These are phyloP conservation scores for Paraphaeosphaeria minitans DNA, from an alignment of 2,329 filamentous ascomycete genomes.

Conservation along the genomic window DNA sequence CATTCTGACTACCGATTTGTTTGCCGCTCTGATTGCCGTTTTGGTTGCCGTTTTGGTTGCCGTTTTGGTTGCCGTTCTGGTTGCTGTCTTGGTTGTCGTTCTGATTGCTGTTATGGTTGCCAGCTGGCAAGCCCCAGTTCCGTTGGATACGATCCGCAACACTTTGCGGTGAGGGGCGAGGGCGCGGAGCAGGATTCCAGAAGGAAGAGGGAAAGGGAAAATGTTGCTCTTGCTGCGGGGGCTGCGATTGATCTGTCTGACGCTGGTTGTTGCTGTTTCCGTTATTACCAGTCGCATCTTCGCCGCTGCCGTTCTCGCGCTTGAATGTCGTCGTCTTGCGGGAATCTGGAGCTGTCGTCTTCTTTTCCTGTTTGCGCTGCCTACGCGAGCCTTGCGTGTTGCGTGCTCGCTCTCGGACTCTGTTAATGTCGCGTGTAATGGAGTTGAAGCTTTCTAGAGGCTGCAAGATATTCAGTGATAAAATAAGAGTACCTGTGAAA, in stretches of 20 bases:
- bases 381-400: neutral
- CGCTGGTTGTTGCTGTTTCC: neutral
- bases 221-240: neutral
- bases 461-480: neutral
- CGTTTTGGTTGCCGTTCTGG: neutral
- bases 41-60: neutral
- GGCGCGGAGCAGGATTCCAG: neutral
- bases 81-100: neutral
- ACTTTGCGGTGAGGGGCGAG: neutral
- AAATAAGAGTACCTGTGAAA: neutral
- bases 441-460: constrained; percentile 13
- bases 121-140: neutral
- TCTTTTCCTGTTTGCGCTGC: neutral
- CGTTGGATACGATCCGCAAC: neutral
- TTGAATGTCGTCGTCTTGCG: neutral
- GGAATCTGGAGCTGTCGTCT: neutral
- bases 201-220: neutral
- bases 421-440: constrained; percentile 16
- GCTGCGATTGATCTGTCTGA: neutral
- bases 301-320: neutral
- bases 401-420: constrained; percentile 17
- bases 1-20: too few relatives aligned
- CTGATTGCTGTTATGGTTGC: neutral
- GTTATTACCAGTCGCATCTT: neutral
- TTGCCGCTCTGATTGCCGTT: neutral